Evolutionary conservation across 345 rosid species (phyloP).

Genomic region (Bruguiera parviflora): DNA sequence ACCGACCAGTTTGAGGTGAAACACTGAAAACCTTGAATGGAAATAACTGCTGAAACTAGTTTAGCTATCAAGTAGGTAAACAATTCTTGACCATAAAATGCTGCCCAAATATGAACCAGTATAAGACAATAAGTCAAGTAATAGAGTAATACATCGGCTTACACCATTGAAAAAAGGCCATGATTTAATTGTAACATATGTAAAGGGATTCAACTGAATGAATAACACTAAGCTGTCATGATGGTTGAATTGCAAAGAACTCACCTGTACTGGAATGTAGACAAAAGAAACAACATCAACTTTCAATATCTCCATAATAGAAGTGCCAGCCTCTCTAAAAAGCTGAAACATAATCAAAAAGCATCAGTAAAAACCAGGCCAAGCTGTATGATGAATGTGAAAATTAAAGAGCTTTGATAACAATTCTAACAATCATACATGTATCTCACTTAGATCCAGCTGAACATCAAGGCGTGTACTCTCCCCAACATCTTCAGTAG

Average conservation of each 20-base stretch:
- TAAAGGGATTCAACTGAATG: slow-evolving; percentile 6
- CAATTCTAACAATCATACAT: slow-evolving; percentile 46
- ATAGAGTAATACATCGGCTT: not conserved
- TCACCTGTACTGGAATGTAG: slow-evolving; percentile 79
- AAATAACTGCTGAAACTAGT: slow-evolving; percentile 8
- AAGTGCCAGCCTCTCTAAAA: slow-evolving; percentile 68
- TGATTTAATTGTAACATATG: not conserved
- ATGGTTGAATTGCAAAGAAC: slow-evolving; percentile 21
- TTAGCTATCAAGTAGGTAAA: not conserved
- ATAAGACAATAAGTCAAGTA: slow-evolving; percentile 4
- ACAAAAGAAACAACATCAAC: slow-evolving; percentile 70
- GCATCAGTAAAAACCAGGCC: slow-evolving; percentile 12
- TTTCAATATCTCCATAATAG: slow-evolving; percentile 86
- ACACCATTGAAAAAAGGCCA: not conserved
- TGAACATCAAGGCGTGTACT: slow-evolving; percentile 86
- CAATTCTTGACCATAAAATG: not conserved
- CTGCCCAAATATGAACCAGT: slow-evolving; percentile 6
- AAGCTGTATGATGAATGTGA: slow-evolving; percentile 13
- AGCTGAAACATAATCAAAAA: slow-evolving; percentile 58
- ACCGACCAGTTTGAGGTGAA: not conserved
- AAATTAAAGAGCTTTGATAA: slow-evolving; percentile 26
- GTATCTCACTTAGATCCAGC: slow-evolving; percentile 89
- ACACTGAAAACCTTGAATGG: slow-evolving; percentile 1
- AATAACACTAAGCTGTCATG: slow-evolving; percentile 16
- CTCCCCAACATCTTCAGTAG: slow-evolving; percentile 85